Base-by-base conservation (phyloP, 345 rosid species). In the Geranium rotundifolium region DNA sequence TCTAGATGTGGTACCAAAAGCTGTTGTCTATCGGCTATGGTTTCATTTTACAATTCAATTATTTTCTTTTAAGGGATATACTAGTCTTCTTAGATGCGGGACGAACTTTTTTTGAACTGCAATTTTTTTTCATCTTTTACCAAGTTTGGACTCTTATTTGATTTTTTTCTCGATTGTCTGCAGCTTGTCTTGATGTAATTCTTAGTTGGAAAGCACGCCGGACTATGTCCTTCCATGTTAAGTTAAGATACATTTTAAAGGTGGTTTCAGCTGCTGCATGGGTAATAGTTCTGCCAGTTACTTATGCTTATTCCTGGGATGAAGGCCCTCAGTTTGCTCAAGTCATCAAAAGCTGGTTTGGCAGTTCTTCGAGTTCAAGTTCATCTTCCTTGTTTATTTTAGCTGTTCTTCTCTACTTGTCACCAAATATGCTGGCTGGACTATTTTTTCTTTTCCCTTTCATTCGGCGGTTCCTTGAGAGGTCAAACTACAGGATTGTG, bases 311-410 rank as follows among this genome's bases (percentile, higher is more conserved):
- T 61, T 78, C 88, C 41, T 88, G 91, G 92, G 80, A 85, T 70
- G 82, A 86, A 66, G 93, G 96, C 75, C 82, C 95, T 56, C 93
- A 92, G 54, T 85, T 95, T 71, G 96, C 96, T 49, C 86, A 82
- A 84, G 88, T 96, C 65, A 90, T 95, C 75, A 80, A 85, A 84
- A 67, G 83, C 71, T 90, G 99, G 99, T 88, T 95, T 76, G 99
- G 99, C 67, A 85, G 50, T 64, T 61, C 52, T 9, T 12, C 52
- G 16, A 46, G 78, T 69, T 82, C 87, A 74, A 79, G 79, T 67
- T 72, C 91, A 41, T 88, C 91, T 60, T 84, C 97, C 9, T 77
- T 88, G 75, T 95, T 86, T 72, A 77, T 88, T 63, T 63, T 95
- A 73, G 93, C 99, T 29, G 87, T 95, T 60, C 87, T 87, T 46